Percentiles rank a stretch among this genome's conserved stretches.
phyloP scores from a whole-genome alignment of 169 alveolate species.

The Plasmodium ovale region DNA sequence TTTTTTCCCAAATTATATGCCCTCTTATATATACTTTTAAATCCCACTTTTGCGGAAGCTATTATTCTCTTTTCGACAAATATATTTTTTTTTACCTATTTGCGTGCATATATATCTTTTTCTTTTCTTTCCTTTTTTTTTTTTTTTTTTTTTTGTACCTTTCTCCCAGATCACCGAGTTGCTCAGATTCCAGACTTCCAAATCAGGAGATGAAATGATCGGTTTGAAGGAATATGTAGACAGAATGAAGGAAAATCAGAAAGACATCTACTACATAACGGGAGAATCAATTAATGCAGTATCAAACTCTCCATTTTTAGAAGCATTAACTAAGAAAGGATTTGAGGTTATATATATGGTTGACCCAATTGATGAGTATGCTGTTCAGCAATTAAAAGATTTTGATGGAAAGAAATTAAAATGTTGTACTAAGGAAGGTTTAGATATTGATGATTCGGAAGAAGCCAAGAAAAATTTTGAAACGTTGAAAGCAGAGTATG shows the following conservation, averaged over 20 bases:
- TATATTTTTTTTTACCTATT: too few species aligned
- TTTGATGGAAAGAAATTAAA: constrained; percentile 98
- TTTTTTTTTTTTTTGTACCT: neutral
- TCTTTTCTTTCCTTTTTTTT: neutral
- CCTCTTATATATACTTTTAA: too few species aligned
- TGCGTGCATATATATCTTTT: neutral
- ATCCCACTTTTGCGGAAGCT: too few species aligned
- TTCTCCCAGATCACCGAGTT: constrained; percentile 93
- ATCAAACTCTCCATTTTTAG: constrained; percentile 98
- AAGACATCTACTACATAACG: constrained; percentile 99
- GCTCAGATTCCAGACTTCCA: constrained; percentile 97
- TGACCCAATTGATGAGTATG: constrained; percentile 99
- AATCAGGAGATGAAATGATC: constrained; percentile 98
- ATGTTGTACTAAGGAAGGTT: constrained; percentile 98
- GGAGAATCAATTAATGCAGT: constrained; percentile 98
- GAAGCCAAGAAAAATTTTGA: constrained; percentile 98
- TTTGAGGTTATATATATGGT: constrained; percentile 98
- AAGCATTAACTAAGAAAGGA: constrained; percentile 96
- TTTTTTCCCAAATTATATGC: too few species aligned
- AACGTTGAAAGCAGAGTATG: constrained; percentile 96
- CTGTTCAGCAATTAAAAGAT: constrained; percentile 97
- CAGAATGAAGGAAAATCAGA: constrained; percentile 99
- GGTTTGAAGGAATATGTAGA: constrained; percentile 98
- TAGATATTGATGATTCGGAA: constrained; percentile 94
- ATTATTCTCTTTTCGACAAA: too few species aligned